Evolutionary conservation across 805 yeast species (phyloP), one percentile per base, ranked within the genome.

Genomic region (Torulaspora gathmanii): DNA sequence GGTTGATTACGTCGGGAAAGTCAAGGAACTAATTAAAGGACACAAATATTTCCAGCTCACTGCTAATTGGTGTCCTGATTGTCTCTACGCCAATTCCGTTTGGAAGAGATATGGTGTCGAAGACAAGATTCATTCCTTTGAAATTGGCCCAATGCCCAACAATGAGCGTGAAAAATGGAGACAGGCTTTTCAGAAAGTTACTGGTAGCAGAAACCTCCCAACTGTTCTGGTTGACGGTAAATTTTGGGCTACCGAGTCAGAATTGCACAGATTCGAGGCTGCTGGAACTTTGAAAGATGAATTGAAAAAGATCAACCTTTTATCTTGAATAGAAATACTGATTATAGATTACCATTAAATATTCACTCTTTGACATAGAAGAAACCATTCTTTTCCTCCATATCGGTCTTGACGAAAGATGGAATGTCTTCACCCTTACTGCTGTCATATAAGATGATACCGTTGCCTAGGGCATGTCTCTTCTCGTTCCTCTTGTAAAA

Each of bases 21-120:
- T 83, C 2, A 64, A 70, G 42, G 64, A 72, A 22, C 64, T 79
- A 44, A 70, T 83, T 44, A 42, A 58, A 8, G 54, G 67, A 3
- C 66, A 81, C 63, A 69, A 69, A 39, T 78, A 64, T 53, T 70
- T 84, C 47, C 75, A 81, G 74, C 59, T 83, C 10, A 77, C 85
- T 33, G 84, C 83, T 53, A 72, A 82, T 15, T 83, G 89, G 89
- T 84, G 93, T 63, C 86, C 87, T 3, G 90, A 84, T 55, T 83
- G 90, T 55, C 79, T 75, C 40, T 84, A 82, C 59, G 77, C 84
- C 3, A 71, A 75, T 47, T 65, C 67, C 22, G 63, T 82, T 17
- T 82, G 80, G 73, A 70, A 73, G 40, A 73, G 76, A 42, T 77
- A 71, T 55, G 70, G 73, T 7, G 79, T 82, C 7, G 55, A 56